phyloP scores from a whole-genome alignment of 148 eudicot genomes.

The Pharnaceum exiguum region DNA sequence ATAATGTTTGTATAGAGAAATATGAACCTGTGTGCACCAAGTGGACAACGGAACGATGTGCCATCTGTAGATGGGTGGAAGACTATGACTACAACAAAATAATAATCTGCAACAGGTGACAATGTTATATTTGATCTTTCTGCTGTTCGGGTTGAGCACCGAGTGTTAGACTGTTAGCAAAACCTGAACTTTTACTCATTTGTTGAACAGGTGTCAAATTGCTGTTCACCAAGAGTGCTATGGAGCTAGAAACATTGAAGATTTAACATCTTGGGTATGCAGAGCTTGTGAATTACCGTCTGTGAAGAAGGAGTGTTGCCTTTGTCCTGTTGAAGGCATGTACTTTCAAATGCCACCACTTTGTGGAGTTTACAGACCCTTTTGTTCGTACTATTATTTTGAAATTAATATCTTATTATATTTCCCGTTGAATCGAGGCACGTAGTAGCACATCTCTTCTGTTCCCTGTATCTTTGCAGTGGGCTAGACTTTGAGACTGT shows the following conservation, averaged over 20 bases:
- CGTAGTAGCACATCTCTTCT: background rate
- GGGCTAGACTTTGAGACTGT: background rate
- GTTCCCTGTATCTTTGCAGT: background rate
- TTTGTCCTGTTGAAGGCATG: slow-evolving; percentile 93
- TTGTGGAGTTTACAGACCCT: background rate
- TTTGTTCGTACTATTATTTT: background rate
- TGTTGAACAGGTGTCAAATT: slow-evolving; percentile 75
- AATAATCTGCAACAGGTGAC: slow-evolving; percentile 86
- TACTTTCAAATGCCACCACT: no score
- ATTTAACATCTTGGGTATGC: slow-evolving; percentile 93
- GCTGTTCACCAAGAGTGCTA: slow-evolving; percentile 99
- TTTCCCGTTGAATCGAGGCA: no score
- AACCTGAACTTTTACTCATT: background rate
- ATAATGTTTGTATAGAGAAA: slow-evolving; percentile 37
- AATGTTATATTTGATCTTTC: background rate
- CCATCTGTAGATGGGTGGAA: slow-evolving; percentile 90
- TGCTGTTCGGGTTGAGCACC: no score
- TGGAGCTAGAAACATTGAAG: slow-evolving; percentile 58
- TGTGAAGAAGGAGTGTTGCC: slow-evolving; percentile 75
- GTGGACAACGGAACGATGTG: slow-evolving; percentile 99
- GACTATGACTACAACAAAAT: slow-evolving; percentile 94
- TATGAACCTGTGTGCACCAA: slow-evolving; percentile 69
- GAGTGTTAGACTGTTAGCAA: background rate
- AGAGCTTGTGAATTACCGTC: slow-evolving; percentile 83
- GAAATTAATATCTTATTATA: no score